Evolutionary conservation across 163 green algal species (phyloP), one percentile per base, ranked within the genome.

Genomic region (Scenedesmus sp.): DNA sequence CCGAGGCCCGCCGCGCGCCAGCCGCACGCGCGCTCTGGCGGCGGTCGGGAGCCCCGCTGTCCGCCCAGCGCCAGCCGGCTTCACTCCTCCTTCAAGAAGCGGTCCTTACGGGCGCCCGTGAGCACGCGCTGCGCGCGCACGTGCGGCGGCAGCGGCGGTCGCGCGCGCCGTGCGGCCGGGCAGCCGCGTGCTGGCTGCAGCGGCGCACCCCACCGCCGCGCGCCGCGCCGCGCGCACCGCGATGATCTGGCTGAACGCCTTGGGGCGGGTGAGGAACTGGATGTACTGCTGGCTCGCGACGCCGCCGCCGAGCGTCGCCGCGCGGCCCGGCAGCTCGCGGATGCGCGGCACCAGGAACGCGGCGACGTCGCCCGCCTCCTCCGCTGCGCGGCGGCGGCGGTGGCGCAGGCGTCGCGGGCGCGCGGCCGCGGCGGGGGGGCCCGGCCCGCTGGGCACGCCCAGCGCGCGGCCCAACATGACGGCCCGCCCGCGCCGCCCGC

Each of bases 181-280:
- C 39, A 47, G 39, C 10, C 39, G 39, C 39, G 48, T 18, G 17
- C 48, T 18, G 15, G 53, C 24, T 11, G 14, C n/a, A 28, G n/a
- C 53, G 10, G n/a, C 53, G 22, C 6, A 11, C 10, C 6, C 53
- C 50, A 63, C 47, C 31, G 44, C 28, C 45, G 9, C 28, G 3
- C 34, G 22, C 34, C 2, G 15, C 51, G 17, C 3, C 39, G 18
- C 13, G 44, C 45, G 73, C 53, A 90, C 86, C 77, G 48, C 47
- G 1, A 93, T 42, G 39, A 97, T 95, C 60, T 96, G 91, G 34
- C 57, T 71, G 60, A 92, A 95, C 0, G 93, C 93, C 82, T 96
- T 97, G 20, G 70, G 57, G 62, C 92, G 87, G 9, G 92, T 94
- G 26, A 96, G 85, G 80, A 85, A 90, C 60, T 83, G 82, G 69